Conservation (phyloP, 2,329 filamentous ascomycete species). For the Pseudogymnoascus destructans region DNA sequence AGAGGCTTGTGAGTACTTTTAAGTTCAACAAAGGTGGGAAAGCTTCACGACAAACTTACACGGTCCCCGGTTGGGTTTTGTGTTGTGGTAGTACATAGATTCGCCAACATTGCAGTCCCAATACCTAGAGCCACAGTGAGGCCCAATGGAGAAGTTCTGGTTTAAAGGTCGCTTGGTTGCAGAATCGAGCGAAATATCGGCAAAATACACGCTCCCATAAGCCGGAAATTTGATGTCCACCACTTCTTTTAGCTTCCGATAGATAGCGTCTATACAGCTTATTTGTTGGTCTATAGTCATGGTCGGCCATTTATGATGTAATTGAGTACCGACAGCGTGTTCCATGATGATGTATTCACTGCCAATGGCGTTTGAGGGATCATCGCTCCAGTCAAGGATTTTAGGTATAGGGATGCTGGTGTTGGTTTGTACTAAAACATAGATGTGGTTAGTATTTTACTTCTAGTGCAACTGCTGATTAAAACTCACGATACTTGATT, state of each 20-base stretch:
- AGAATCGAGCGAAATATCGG: constrained; percentile 11
- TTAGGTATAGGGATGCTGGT: constrained; percentile 31
- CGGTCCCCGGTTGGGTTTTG: constrained; percentile 28
- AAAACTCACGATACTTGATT: constrained; percentile 29
- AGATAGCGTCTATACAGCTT: constrained; percentile 15
- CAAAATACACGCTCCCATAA: constrained; percentile 27
- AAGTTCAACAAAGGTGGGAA: neutral
- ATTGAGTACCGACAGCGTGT: constrained; percentile 25
- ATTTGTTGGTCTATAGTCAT: constrained; percentile 25
- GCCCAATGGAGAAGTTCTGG: constrained; percentile 11
- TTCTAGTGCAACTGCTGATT: neutral
- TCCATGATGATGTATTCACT: constrained; percentile 31
- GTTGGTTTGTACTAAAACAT: constrained; percentile 15
- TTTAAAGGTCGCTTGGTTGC: constrained; percentile 11
- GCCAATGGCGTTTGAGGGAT: constrained; percentile 26
- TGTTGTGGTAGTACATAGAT: constrained; percentile 26
- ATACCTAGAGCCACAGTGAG: neutral
- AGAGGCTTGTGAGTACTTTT: constrained; percentile 15
- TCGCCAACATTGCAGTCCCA: constrained; percentile 25
- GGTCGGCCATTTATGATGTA: constrained; percentile 25
- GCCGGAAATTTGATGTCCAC: constrained; percentile 24
- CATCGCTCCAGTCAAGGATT: constrained; percentile 32
- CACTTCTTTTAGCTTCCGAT: constrained; percentile 14
- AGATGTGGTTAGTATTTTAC: neutral
- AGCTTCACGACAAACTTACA: constrained; percentile 24